Evolutionary conservation across 495 filamentous ascomycete species (phyloP).

Genomic region (Neurospora terricola): DNA sequence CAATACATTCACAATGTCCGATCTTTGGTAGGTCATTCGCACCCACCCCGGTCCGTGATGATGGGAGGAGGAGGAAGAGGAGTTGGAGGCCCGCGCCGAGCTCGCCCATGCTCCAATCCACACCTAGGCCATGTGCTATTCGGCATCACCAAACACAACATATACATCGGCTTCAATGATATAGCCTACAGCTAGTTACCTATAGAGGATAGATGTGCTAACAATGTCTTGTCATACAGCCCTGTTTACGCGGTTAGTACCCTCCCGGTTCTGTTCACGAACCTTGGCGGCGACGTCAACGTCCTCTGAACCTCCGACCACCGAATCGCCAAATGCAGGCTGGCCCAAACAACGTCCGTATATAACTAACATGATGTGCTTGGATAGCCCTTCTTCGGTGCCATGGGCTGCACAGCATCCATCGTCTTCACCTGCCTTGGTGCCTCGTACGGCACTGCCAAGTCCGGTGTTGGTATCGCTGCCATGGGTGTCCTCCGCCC

Average conservation of each 20-base stretch:
- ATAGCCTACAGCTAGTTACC: not conserved
- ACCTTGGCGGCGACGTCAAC: not conserved
- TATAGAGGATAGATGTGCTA: constrained; percentile 4
- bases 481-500: constrained; percentile 96
- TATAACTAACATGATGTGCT: constrained; percentile 1
- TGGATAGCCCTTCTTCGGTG: constrained; percentile 91
- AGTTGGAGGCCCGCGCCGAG: constrained; percentile 6
- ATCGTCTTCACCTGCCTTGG: constrained; percentile 99
- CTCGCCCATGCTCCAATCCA: constrained; percentile 12
- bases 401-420: constrained; percentile 95
- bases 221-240: constrained; percentile 41
- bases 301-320: not conserved
- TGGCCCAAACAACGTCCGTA: not conserved
- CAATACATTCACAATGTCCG: constrained; percentile 31
- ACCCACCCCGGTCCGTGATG: not conserved
- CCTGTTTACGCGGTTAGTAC: constrained; percentile 97
- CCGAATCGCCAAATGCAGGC: not conserved
- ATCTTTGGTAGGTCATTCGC: constrained; percentile 32
- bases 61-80: not conserved
- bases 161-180: constrained; percentile 1
- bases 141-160: not conserved
- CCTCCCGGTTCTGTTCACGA: constrained; percentile 4
- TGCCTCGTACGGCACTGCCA: constrained; percentile 96
- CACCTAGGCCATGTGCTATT: constrained; percentile 14
- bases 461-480: constrained; percentile 97